Evolutionary conservation across 768 basidiomycete species (phyloP).

Genomic region (Mycena chlorophos): DNA sequence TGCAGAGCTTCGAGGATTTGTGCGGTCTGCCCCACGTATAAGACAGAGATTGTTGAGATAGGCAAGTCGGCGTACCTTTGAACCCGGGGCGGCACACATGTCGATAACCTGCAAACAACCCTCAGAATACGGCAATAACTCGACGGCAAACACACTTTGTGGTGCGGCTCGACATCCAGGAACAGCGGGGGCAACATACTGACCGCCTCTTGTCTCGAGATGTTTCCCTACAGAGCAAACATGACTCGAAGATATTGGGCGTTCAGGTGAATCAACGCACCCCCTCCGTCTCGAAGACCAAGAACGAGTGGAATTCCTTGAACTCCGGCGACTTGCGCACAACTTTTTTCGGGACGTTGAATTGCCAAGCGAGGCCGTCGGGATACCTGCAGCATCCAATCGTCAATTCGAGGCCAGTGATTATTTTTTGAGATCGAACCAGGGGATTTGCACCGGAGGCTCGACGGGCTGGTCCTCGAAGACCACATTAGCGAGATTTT

Average conservation of each 20-base stretch:
- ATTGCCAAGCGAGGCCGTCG: conserved; percentile 92
- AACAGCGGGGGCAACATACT: conserved; percentile 99
- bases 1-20: conserved; percentile 96
- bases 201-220: conserved; percentile 95
- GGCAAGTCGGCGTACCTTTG: conserved; percentile 59
- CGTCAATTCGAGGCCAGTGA: conserved; percentile 1
- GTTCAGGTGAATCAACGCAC: conserved; percentile 45
- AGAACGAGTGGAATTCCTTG: conserved; percentile 92
- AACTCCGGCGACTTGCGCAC: conserved; percentile 87
- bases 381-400: conserved; percentile 69
- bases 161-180: conserved; percentile 91
- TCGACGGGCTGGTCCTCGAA: conserved; percentile 77
- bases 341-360: conserved; percentile 87
- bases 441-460: conserved; percentile 82
- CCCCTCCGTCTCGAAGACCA: conserved; percentile 97
- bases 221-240: conserved; percentile 69
- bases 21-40: conserved; percentile 62
- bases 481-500: conserved; percentile 64
- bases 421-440: conserved; percentile 46
- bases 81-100: conserved; percentile 98
- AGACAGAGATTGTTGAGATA: neutral
- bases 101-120: conserved; percentile 80
- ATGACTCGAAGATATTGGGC: neutral
- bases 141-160: conserved; percentile 57
- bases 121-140: too few relatives aligned